phyloP scores from a whole-genome alignment of 108 stramenopile genomes.

The Seminavis robusta region DNA sequence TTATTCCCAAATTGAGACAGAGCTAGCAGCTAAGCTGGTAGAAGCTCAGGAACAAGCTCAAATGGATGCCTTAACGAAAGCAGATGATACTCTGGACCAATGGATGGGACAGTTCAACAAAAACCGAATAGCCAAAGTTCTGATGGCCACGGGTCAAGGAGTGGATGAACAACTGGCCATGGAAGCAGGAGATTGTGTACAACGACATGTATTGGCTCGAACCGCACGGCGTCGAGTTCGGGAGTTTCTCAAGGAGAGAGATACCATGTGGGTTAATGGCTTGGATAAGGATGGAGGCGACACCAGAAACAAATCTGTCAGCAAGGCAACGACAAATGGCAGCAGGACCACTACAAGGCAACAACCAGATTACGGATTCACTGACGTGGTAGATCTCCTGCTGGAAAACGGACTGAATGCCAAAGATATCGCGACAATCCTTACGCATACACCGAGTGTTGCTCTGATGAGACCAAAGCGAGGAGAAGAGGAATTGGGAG shows the following conservation, averaged over 20 bases:
- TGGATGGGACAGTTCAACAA: slow-evolving; percentile 62
- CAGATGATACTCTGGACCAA: slow-evolving; percentile 1
- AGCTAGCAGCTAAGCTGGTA: not conserved
- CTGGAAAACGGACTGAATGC: slow-evolving; percentile 59
- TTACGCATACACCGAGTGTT: slow-evolving; percentile 69
- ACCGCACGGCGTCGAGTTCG: slow-evolving; percentile 58
- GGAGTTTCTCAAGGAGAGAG: slow-evolving; percentile 61
- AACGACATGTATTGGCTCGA: slow-evolving; percentile 47
- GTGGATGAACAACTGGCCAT: slow-evolving; percentile 38
- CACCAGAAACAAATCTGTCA: not conserved
- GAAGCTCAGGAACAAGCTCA: not conserved
- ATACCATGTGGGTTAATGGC: slow-evolving; percentile 35
- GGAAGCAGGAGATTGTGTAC: slow-evolving; percentile 52
- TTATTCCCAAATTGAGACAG: not conserved
- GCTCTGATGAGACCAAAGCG: slow-evolving; percentile 56
- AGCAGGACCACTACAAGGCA: not conserved
- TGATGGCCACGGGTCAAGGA: slow-evolving; percentile 40
- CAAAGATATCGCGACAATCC: slow-evolving; percentile 54
- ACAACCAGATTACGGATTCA: slow-evolving; percentile 18
- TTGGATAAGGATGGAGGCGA: not conserved
- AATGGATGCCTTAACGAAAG: not conserved
- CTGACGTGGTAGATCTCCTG: slow-evolving; percentile 46
- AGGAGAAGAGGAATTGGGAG: slow-evolving; percentile 4
- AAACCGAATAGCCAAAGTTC: slow-evolving; percentile 40
- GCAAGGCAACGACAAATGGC: not conserved